Percentiles rank a stretch among this genome's conserved stretches.
Conservation (phyloP, 78 protist species). For the Bodo saltans region DNA sequence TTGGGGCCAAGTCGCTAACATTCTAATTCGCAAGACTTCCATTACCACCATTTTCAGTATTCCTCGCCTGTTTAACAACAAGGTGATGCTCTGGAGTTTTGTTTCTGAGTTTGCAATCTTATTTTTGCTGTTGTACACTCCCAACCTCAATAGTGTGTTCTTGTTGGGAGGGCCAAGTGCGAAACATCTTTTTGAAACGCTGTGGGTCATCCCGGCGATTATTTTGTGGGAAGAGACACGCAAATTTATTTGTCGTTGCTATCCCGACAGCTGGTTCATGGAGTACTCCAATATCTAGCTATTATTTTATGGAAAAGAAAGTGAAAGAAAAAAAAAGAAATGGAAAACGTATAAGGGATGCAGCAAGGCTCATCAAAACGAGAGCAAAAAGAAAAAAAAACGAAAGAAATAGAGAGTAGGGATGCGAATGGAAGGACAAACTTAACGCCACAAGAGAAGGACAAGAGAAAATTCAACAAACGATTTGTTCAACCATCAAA, state of each 20-base stretch:
- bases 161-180: background rate
- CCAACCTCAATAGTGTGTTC: background rate
- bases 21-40: constrained; percentile 78
- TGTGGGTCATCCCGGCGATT: background rate
- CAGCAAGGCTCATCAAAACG: too few relatives aligned
- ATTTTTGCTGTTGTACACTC: background rate
- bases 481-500: too few relatives aligned
- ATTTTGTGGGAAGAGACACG: background rate
- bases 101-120: background rate
- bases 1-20: constrained; percentile 72
- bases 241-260: background rate
- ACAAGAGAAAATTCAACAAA: too few relatives aligned
- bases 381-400: too few relatives aligned
- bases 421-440: too few relatives aligned
- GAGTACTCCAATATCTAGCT: background rate
- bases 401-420: too few relatives aligned
- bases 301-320: too few relatives aligned
- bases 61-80: constrained; percentile 28
- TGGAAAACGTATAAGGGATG: too few relatives aligned
- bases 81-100: background rate
- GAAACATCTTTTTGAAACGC: background rate
- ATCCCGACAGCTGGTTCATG: background rate
- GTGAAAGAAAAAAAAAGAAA: too few relatives aligned
- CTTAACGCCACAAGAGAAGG: too few relatives aligned
- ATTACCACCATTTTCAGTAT: constrained; percentile 67